Base-by-base conservation (phyloP, 2,329 filamentous ascomycete species). In the Epichloe sibirici region DNA sequence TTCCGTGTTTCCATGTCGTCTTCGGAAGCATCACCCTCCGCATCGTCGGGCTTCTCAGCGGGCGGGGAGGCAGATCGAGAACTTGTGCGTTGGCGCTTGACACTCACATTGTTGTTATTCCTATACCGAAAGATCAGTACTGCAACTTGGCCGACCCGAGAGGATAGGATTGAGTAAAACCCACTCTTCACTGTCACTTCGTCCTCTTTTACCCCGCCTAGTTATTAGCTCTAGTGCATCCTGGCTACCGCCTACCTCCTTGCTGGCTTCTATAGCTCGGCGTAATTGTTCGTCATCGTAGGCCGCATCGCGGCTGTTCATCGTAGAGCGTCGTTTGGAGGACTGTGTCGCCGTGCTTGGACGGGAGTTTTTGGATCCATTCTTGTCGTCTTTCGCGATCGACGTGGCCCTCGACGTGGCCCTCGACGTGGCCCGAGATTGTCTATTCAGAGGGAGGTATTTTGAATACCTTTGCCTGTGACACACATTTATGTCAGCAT, bases 111-210 rank as follows among this genome's bases (percentile, higher is more conserved):
- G 64, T 84, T 84, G 64, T 84, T 84, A 59, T 89, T 95, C 61
- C 56, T 58, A 15, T 25, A 49, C 49, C 53, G 53, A 53, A 59
- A 49, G 62, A 53, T 58, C 59, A 53, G 39, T 43, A 57, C 57
- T 68, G 55, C 62, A 60, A 62, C 53, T 50, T 53, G 34, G 55
- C 47, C 53, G 40, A 55, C 50, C 44, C 45, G 53, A 48, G 49
- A 51, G 21, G 61, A 55, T 45, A 1, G 4, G 13, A 45, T 38
- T 9, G 49, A 42, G 38, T 39, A 47, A 47, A 34, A 81, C 89
- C 70, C 77, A 97, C 91, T 95, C 88, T 78, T 96, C 90, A 64
- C 89, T 95, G 56, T 93, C 89, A 62, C 93, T 95, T 56, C 91
- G 81, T 56, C 83, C 85, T 62, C 93, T 78, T 72, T 98, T 98